Evolutionary conservation across 2,329 filamentous ascomycete genomes (phyloP).

Genomic region (Stagonosporopsis vannaccii): DNA sequence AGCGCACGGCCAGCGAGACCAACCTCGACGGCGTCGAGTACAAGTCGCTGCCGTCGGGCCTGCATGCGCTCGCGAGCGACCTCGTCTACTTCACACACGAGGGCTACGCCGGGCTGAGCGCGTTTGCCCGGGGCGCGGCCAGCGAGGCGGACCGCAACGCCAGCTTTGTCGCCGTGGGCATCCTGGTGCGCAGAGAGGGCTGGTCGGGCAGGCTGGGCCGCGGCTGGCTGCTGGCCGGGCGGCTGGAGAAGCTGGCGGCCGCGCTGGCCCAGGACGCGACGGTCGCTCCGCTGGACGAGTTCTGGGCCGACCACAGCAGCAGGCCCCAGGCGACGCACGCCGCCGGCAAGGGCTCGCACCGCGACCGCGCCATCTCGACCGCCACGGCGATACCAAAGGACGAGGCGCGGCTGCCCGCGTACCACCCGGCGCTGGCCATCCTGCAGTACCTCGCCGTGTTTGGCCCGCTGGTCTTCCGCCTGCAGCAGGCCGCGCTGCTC

Average conservation of each 20-base stretch:
- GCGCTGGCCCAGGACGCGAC: conserved; percentile 67
- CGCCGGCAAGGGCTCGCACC: conserved; percentile 12
- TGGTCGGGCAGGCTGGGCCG: conserved; percentile 80
- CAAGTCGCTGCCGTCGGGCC: conserved; percentile 91
- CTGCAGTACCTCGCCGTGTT: conserved; percentile 79
- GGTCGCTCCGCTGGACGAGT: conserved; percentile 72
- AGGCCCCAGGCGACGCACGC: background rate
- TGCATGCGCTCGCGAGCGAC: conserved; percentile 88
- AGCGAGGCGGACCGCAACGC: conserved; percentile 83
- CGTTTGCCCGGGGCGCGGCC: conserved; percentile 85
- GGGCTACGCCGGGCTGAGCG: conserved; percentile 84
- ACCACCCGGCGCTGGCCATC: conserved; percentile 88
- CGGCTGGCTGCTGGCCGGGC: conserved; percentile 85
- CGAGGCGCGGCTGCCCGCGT: conserved; percentile 73
- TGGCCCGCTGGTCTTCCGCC: conserved; percentile 88
- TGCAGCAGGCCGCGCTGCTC: conserved; percentile 85
- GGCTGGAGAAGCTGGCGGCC: conserved; percentile 74
- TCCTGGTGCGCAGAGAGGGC: conserved; percentile 79
- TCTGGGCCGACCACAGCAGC: conserved; percentile 71
- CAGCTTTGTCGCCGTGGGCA: conserved; percentile 89
- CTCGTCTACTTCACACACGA: conserved; percentile 91
- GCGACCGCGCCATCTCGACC: conserved; percentile 54
- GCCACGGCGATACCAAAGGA: conserved; percentile 46
- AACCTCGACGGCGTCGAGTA: conserved; percentile 89
- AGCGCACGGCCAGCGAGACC: conserved; percentile 72